phyloP scores from a whole-genome alignment of 345 rosid genomes.

The Brassica juncea region DNA sequence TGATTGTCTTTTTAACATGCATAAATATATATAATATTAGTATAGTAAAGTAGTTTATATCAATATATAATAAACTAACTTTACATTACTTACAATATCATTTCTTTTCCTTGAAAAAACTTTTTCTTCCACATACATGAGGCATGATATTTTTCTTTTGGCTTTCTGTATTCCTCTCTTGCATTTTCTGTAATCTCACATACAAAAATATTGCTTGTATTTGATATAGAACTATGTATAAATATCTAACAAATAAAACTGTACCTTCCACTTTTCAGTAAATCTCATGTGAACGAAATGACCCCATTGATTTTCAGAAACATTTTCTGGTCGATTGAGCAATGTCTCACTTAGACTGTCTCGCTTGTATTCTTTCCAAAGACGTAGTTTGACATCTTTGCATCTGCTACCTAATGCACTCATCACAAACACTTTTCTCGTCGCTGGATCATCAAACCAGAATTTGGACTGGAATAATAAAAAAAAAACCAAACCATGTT shows the following conservation, averaged over 20 bases:
- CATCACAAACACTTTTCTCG: not conserved
- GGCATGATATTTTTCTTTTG: not conserved
- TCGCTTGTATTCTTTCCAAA: not conserved
- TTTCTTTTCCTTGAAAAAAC: not conserved
- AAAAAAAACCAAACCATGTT: not conserved
- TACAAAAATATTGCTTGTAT: not conserved
- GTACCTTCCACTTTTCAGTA: slow-evolving; percentile 1
- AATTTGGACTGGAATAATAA: not conserved
- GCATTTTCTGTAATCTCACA: not conserved
- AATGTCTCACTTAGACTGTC: not conserved
- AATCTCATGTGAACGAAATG: not conserved
- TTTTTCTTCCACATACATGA: slow-evolving; percentile 9
- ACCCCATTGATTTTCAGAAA: not conserved
- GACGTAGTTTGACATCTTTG: not conserved
- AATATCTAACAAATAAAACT: not conserved
- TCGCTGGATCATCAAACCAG: not conserved
- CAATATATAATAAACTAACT: not conserved
- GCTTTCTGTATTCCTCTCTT: not conserved
- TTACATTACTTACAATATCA: not conserved
- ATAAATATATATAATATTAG: not conserved
- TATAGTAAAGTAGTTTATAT: not conserved
- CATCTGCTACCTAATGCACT: not conserved
- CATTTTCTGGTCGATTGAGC: not conserved
- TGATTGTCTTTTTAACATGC: not conserved
- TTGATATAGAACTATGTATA: not conserved